Percentiles rank a stretch among this genome's conserved stretches.
Evolutionary conservation across 2,329 filamentous ascomycete species (phyloP).

Genomic region (Trichoderma lentiforme): DNA sequence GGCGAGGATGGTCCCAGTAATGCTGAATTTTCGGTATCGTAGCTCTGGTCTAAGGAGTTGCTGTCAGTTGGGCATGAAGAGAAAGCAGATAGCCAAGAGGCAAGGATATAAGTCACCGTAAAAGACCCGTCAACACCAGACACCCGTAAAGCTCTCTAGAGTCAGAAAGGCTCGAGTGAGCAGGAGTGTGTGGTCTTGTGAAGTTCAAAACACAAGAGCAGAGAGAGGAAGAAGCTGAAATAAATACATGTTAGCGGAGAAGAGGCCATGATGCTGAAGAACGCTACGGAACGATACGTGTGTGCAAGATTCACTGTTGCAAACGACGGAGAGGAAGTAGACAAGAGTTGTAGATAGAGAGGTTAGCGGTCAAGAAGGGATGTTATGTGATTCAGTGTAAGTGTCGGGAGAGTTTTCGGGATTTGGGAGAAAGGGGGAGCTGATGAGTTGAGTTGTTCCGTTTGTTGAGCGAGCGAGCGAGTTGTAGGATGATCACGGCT

Average conservation of each 20-base stretch:
- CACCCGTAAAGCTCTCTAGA: background rate
- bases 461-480: background rate
- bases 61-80: background rate
- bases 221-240: background rate
- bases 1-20: background rate
- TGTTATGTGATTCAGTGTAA: slow-evolving; percentile 16
- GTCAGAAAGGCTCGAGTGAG: background rate
- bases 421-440: background rate
- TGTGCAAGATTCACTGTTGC: slow-evolving; percentile 13
- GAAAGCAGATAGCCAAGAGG: too few species aligned
- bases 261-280: background rate
- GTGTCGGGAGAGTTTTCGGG: background rate
- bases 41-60: background rate
- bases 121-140: background rate
- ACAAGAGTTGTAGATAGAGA: background rate
- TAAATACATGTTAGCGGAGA: background rate
- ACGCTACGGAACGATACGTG: background rate
- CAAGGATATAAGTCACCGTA: background rate
- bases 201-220: background rate
- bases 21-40: background rate
- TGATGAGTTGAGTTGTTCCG: background rate
- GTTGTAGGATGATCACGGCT: background rate
- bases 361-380: slow-evolving; percentile 5
- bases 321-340: background rate
- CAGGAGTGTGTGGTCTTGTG: background rate